Evolutionary conservation across 768 basidiomycete genomes (phyloP).

Genomic region (Termitomyces sp.): DNA sequence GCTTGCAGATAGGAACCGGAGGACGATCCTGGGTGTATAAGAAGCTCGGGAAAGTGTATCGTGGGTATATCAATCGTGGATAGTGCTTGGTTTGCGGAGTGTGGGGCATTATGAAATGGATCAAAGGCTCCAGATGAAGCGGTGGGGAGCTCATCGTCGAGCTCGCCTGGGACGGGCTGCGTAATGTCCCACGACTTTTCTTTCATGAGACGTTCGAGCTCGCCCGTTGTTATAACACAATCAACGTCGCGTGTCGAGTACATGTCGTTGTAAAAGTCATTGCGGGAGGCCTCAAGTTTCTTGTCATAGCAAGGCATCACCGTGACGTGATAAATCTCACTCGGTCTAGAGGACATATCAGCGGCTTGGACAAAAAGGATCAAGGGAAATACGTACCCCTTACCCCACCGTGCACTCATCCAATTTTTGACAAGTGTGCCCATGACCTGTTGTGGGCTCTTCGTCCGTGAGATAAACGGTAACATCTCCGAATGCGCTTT

Average conservation of each 20-base stretch:
- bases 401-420: conserved; percentile 63
- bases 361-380: neutral
- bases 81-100: neutral
- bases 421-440: conserved; percentile 90
- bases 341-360: conserved; percentile 46
- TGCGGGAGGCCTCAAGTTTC: conserved; percentile 94
- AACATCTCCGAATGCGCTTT: conserved; percentile 94
- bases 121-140: conserved; percentile 10
- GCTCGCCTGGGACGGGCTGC: conserved; percentile 47
- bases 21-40: conserved; percentile 76
- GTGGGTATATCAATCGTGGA: conserved; percentile 6
- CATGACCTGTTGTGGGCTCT: conserved; percentile 94
- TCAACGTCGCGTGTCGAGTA: conserved; percentile 91
- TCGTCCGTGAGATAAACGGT: conserved; percentile 81
- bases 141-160: conserved; percentile 16
- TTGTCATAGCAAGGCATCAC: conserved; percentile 99
- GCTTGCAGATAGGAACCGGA: conserved; percentile 92
- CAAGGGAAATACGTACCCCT: conserved; percentile 47
- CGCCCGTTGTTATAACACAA: conserved; percentile 96
- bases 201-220: conserved; percentile 78
- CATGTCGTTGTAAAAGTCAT: conserved; percentile 82
- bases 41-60: conserved; percentile 56
- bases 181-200: conserved; percentile 80
- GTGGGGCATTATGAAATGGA: conserved; percentile 1
- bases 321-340: conserved; percentile 90